phyloP scores from a whole-genome alignment of 148 eudicot genomes.

The Camellia lanceoleosa region DNA sequence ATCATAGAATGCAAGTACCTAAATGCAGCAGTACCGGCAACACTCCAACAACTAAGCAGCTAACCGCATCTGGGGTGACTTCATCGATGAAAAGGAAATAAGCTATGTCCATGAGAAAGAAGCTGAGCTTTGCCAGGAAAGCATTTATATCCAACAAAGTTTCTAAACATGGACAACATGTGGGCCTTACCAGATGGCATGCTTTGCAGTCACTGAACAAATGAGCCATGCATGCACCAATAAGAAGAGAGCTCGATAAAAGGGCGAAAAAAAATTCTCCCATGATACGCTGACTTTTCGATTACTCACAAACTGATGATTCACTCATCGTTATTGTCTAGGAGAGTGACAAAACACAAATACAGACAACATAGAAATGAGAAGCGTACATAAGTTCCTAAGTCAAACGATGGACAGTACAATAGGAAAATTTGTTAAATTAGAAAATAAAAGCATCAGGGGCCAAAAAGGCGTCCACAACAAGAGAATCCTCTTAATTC shows the following conservation, averaged over 20 bases:
- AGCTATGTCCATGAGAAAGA: not conserved
- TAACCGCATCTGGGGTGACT: not conserved
- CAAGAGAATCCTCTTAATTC: conserved; percentile 2
- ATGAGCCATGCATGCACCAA: not conserved
- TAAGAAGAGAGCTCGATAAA: not conserved
- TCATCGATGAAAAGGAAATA: not conserved
- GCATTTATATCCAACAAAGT: conserved; percentile 2
- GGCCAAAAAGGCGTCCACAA: not conserved
- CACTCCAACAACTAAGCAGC: not conserved
- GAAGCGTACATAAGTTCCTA: not conserved
- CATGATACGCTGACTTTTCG: not conserved
- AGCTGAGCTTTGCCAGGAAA: not conserved
- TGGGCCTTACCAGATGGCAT: not conserved
- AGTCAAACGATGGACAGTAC: not conserved
- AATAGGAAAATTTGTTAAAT: not conserved
- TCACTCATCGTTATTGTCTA: not conserved
- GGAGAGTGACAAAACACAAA: not conserved
- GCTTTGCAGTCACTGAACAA: not conserved
- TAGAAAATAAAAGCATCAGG: conserved; percentile 3
- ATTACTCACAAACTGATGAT: not conserved
- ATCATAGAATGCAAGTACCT: not conserved
- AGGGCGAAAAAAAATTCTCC: not conserved
- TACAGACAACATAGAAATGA: not conserved
- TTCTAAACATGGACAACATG: not conserved
- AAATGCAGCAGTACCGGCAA: not conserved